Conservation (phyloP, 139 green algal species). For the Pseudopediastrum boryanum region DNA sequence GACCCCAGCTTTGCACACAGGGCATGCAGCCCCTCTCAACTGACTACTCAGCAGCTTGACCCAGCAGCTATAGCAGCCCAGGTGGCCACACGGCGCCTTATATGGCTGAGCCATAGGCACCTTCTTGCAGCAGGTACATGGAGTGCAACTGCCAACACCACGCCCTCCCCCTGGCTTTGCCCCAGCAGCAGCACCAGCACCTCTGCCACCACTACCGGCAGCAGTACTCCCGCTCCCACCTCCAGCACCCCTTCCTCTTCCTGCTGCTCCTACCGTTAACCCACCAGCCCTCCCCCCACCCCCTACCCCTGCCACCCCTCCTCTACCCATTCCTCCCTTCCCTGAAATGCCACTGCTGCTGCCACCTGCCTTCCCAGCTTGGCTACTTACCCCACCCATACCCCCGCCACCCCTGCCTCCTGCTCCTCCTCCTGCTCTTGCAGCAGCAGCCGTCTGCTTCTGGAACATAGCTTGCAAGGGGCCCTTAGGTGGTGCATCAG, state of each 20-base stretch:
- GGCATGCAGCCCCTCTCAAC: constrained; percentile 47
- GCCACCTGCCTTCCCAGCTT: background rate
- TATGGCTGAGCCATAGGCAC: constrained; percentile 54
- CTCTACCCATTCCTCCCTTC: background rate
- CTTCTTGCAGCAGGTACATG: constrained; percentile 49
- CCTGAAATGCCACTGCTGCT: constrained; percentile 1
- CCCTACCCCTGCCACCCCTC: background rate
- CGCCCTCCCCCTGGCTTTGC: background rate
- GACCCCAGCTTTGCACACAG: constrained; percentile 42
- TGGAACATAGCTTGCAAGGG: background rate
- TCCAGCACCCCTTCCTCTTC: constrained; percentile 7
- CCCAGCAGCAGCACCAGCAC: background rate
- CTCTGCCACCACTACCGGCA: background rate
- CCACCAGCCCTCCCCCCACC: background rate
- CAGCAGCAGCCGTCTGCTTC: background rate
- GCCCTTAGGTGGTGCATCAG: background rate
- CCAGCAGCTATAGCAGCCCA: constrained; percentile 77
- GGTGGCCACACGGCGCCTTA: constrained; percentile 58
- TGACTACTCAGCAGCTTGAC: constrained; percentile 46
- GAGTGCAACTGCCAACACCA: background rate
- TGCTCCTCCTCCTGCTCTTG: background rate
- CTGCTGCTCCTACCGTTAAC: constrained; percentile 6
- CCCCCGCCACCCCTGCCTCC: background rate
- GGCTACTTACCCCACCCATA: background rate
- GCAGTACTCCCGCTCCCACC: constrained; percentile 14